phyloP scores from a whole-genome alignment of 1,139 yeast genomes.

The Scheffersomyces lignicola region DNA sequence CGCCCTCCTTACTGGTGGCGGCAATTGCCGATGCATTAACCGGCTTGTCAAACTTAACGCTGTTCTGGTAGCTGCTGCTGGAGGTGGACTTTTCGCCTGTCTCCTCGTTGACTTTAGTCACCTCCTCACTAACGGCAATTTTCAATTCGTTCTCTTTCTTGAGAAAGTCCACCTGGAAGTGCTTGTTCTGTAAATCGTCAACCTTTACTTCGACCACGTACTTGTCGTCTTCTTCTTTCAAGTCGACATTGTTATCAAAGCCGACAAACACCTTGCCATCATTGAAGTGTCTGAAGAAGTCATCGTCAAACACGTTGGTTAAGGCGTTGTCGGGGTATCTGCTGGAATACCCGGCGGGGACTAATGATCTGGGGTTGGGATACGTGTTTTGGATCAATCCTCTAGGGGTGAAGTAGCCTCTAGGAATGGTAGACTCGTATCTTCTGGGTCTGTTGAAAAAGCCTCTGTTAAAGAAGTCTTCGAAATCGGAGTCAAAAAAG shows the following conservation, averaged over 20 bases:
- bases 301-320: slow-evolving; percentile 10
- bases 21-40: slow-evolving; percentile 22
- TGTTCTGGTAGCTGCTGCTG: slow-evolving; percentile 19
- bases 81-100: slow-evolving; percentile 17
- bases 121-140: slow-evolving; percentile 17
- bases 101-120: slow-evolving; percentile 14
- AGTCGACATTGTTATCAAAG: slow-evolving; percentile 21
- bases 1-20: slow-evolving; percentile 20
- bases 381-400: not conserved
- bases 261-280: slow-evolving; percentile 15
- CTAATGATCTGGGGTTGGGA: not conserved
- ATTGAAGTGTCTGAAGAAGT: slow-evolving; percentile 13
- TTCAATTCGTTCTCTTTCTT: slow-evolving; percentile 25
- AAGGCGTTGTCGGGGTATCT: not conserved
- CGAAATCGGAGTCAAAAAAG: slow-evolving; percentile 13
- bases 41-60: slow-evolving; percentile 23
- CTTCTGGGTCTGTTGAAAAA: slow-evolving; percentile 12
- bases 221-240: slow-evolving; percentile 24
- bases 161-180: slow-evolving; percentile 24
- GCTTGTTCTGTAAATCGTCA: slow-evolving; percentile 20
- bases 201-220: slow-evolving; percentile 22
- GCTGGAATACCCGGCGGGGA: not conserved
- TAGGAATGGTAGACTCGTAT: slow-evolving; percentile 6
- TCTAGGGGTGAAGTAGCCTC: slow-evolving; percentile 3
- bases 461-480: slow-evolving; percentile 12